Evolutionary conservation across 129 eudicot genomes (phyloP), one percentile per base, ranked within the genome.

Genomic region (Helianthus tuberosus): DNA sequence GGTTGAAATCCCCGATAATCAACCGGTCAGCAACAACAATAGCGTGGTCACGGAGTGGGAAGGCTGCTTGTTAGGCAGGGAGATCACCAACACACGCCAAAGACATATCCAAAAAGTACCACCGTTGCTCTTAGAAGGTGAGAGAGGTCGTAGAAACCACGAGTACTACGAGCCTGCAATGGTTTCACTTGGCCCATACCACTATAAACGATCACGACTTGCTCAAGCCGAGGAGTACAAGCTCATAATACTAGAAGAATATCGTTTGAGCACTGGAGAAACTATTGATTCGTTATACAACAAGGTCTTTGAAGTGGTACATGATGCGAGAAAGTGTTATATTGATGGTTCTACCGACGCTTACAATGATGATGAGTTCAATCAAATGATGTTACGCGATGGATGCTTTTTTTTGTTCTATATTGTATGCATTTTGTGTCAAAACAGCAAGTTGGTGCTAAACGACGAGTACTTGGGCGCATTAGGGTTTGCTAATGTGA

Each of bases 141-240:
- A 52, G 29, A 55, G 57, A 16, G 54, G 71, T 6, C 32, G 0
- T 15, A 66, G 32, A 48, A 72, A 72, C 29, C n/a, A 16, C 14
- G 61, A 76, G 13, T 76, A 38, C 51, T 77, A 77, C 63, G 73
- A 78, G 77, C 82, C 77, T 2, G 71, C 52, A 4, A 41, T 78
- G 10, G 59, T 78, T n/a, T 53, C 82, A 8, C 75, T 77, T 13
- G 81, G 81, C 49, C 81, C 81, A 13, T 77, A 77, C 58, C 71
- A 77, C 76, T 52, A 58, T 32, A 32, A 32, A 32, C 36, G 36
- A 32, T 32, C 36, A 32, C 36, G 36, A 3, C 36, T 3, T 32
- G 36, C 36, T 32, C 36, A 32, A 32, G 36, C 36, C 36, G 36
- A 32, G 36, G 36, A 32, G 36, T 32, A 32, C 36, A 32, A 32